phyloP scores from a whole-genome alignment of 116 monocot genomes.

The Posidonia oceanica region DNA sequence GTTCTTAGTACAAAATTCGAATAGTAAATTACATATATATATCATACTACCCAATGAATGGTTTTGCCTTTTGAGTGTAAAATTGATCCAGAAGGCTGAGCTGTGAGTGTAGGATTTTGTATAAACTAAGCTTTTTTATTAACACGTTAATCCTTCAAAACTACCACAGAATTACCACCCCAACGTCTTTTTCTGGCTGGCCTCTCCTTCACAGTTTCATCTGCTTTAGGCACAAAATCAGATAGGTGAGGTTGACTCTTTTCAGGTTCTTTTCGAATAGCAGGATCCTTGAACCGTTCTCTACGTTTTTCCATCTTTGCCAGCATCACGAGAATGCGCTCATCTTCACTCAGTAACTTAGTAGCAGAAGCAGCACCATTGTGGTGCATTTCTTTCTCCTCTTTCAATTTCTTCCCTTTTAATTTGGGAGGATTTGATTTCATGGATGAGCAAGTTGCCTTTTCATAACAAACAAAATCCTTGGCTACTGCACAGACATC shows the following conservation, averaged over 20 bases:
- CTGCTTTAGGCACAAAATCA: slow-evolving; percentile 2
- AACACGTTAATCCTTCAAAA: too few relatives aligned
- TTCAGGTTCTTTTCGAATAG: slow-evolving; percentile 14
- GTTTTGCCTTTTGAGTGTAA: too few relatives aligned
- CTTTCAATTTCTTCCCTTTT: slow-evolving; percentile 5
- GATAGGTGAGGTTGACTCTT: slow-evolving; percentile 1
- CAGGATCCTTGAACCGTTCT: slow-evolving; percentile 49
- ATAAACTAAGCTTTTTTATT: too few relatives aligned
- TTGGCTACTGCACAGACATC: neutral
- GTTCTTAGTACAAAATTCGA: too few relatives aligned
- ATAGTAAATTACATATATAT: too few relatives aligned
- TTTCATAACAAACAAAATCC: neutral
- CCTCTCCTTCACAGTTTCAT: slow-evolving; percentile 22
- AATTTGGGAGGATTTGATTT: neutral
- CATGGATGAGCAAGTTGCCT: slow-evolving; percentile 1
- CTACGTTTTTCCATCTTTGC: slow-evolving; percentile 56
- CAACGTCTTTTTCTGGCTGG: slow-evolving; percentile 49
- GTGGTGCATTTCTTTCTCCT: neutral
- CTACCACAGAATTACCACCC: slow-evolving; percentile 6
- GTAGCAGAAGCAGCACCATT: neutral
- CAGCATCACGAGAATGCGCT: slow-evolving; percentile 36
- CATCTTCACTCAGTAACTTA: slow-evolving; percentile 9
- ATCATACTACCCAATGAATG: too few relatives aligned
- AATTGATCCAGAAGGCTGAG: too few relatives aligned
- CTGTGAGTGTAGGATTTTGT: too few relatives aligned